Base-by-base conservation (phyloP, 164 flowering plant genomes). In the Euptelea pleiosperma region DNA sequence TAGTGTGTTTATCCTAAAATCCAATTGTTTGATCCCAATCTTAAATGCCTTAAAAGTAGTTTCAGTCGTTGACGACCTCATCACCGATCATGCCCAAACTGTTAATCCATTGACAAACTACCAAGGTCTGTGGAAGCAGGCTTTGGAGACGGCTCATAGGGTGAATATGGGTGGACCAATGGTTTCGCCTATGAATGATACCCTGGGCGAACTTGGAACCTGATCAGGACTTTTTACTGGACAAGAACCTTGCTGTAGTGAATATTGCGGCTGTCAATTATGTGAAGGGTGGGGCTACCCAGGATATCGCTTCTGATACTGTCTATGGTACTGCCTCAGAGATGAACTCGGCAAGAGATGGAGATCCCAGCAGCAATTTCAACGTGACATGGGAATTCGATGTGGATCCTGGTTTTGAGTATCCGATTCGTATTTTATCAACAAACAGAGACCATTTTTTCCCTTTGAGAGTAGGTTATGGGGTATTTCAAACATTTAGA, bases 131-230 rank as follows among this genome's bases (percentile, higher is more conserved):
- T 34, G 30, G 24, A 50, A 9, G 0, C 76, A 77, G 60, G 83
- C 87, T 0, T 39, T 85, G 12, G 85, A 91, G 69, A 89, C 90
- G 0, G 79, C 82, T 54, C 46, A 43, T 15, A 70, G 96, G 75
- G 79, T 89, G 2, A 91, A 89, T 45, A 83, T 91, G 82, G 98
- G 98, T 22, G 98, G 96, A 9, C 79, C 89, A 1, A 25, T 34
- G 0, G 75, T 91, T 4, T 31, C 85, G 0, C 61, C 66, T 42
- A 55, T 35, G 18, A 85, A 86, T 45, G 98, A 91, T 58, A 71
- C 96, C 1, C 79, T 91, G 64, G 82, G 67, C 55, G 98, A 67
- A 89, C 81, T 26, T 91, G 98, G 71, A 76, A 24, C 71, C 82
- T 15, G 98, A 89, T 56, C 42, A 60, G 9, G 57, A 30, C 1